Evolutionary conservation across 768 basidiomycete genomes (phyloP).

Genomic region (Russula emetica): DNA sequence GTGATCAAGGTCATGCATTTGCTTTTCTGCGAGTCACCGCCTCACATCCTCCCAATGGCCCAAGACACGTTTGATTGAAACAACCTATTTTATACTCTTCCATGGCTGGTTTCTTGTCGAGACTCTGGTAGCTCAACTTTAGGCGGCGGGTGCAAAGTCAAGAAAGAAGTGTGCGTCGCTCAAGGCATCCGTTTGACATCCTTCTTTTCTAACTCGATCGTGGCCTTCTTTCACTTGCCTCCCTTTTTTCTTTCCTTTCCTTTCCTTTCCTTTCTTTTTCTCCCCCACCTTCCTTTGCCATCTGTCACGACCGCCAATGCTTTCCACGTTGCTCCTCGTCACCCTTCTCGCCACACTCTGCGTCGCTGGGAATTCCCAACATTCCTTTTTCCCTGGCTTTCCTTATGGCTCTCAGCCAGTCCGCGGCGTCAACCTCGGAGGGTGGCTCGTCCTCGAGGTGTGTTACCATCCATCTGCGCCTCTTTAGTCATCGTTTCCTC

Average conservation of each 20-base stretch:
- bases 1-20: background rate
- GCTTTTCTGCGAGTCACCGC: background rate
- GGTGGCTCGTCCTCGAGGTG: slow-evolving; percentile 55
- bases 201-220: background rate
- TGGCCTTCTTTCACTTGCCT: background rate
- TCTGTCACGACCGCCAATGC: slow-evolving; percentile 20
- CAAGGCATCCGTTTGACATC: background rate
- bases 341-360: slow-evolving; percentile 33
- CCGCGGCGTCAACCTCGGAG: slow-evolving; percentile 80
- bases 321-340: slow-evolving; percentile 25
- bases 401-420: slow-evolving; percentile 70
- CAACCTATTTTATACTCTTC: background rate
- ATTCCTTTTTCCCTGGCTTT: slow-evolving; percentile 49
- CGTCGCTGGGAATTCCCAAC: slow-evolving; percentile 25
- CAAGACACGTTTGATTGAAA: background rate
- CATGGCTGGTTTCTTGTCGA: background rate
- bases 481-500: background rate
- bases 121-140: background rate
- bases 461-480: slow-evolving; percentile 22
- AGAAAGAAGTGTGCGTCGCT: background rate
- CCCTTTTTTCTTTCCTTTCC: background rate
- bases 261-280: background rate
- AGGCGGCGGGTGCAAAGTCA: background rate
- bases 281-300: slow-evolving; percentile 17
- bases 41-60: background rate